Percentiles rank a stretch among this genome's conserved stretches.
Evolutionary conservation across 768 basidiomycete genomes (phyloP).

Genomic region (Porpolomopsis calyptriformis): DNA sequence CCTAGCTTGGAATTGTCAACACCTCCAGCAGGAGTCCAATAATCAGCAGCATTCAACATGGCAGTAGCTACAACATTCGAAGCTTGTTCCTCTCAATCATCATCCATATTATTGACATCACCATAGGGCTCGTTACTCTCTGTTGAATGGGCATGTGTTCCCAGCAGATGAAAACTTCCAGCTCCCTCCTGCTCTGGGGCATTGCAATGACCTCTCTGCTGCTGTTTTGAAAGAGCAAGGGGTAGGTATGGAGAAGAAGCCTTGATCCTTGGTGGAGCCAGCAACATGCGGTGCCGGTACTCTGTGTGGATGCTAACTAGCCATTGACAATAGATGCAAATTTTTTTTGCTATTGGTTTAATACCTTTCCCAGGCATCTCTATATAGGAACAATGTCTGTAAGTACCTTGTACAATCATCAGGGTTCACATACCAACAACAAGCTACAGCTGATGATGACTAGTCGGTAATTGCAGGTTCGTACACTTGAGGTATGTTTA

Average conservation of each 20-base stretch:
- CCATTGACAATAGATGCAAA: background rate
- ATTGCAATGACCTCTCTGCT: background rate
- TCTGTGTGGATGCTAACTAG: background rate
- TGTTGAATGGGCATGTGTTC: background rate
- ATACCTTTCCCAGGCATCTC: background rate
- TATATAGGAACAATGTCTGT: background rate
- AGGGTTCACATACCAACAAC: background rate
- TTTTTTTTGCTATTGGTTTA: background rate
- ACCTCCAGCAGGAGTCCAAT: background rate
- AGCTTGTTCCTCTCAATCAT: too few relatives aligned
- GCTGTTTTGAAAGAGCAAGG: background rate
- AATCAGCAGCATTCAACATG: background rate
- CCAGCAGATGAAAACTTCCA: background rate
- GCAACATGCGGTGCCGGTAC: background rate
- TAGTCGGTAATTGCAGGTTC: too few relatives aligned
- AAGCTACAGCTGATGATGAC: background rate
- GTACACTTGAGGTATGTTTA: too few relatives aligned
- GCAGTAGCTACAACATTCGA: background rate
- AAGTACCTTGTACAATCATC: background rate
- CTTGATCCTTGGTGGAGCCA: background rate
- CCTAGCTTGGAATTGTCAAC: background rate
- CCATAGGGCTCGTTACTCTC: background rate
- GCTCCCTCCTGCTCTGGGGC: background rate
- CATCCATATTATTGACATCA: background rate
- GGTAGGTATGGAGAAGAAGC: background rate